Percentiles rank a stretch among this genome's conserved stretches.
Conservation (phyloP, 306 rosid species). For the Amphicarpaea edgeworthii region DNA sequence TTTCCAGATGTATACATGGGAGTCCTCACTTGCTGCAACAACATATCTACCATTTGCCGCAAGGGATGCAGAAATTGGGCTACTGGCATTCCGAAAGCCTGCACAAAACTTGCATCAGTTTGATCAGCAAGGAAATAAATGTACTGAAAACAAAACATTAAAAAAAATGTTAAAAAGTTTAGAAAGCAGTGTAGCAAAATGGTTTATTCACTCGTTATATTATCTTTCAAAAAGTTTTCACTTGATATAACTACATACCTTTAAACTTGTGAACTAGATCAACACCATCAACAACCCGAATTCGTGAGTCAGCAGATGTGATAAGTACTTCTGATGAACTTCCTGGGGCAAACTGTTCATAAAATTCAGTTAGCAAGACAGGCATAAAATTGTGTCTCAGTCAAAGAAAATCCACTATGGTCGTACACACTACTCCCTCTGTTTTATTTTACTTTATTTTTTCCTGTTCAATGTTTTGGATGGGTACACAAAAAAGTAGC, state of each 20-base stretch:
- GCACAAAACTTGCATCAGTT: conserved; percentile 50
- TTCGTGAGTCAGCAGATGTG: conserved; percentile 96
- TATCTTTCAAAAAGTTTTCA: neutral
- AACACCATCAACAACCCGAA: conserved; percentile 85
- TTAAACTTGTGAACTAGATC: conserved; percentile 94
- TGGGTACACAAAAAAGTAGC: conserved; percentile 5
- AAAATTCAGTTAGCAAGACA: conserved; percentile 42
- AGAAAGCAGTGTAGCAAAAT: conserved; percentile 38
- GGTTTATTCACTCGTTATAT: conserved; percentile 25
- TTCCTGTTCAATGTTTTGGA: conserved; percentile 24
- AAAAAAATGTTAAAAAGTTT: neutral
- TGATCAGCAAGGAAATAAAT: conserved; percentile 36
- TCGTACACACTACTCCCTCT: neutral
- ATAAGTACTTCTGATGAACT: conserved; percentile 92
- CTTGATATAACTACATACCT: conserved; percentile 57
- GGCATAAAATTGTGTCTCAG: conserved; percentile 32
- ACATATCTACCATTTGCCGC: conserved; percentile 82
- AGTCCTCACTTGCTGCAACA: conserved; percentile 96
- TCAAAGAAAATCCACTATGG: conserved; percentile 24
- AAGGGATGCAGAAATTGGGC: conserved; percentile 89
- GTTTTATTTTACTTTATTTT: neutral
- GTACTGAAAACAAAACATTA: conserved; percentile 26
- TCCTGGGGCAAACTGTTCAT: conserved; percentile 95
- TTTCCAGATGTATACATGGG: conserved; percentile 93
- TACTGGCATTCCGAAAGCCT: conserved; percentile 89